Percentiles rank a stretch among this genome's conserved stretches.
phyloP scores from a whole-genome alignment of 768 basidiomycete genomes.

The Termitomyces sp. region DNA sequence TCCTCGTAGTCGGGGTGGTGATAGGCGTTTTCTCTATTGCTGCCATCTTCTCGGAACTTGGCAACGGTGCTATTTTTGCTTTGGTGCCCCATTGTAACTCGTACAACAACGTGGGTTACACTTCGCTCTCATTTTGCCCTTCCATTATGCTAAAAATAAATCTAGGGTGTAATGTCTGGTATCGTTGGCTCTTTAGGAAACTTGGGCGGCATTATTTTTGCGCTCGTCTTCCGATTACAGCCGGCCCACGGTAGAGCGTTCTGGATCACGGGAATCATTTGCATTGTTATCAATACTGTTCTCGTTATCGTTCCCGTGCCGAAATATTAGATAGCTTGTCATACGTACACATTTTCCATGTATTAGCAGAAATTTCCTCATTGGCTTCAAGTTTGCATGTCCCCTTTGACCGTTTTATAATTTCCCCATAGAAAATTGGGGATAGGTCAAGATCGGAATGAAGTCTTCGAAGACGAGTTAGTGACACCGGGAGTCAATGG shows the following conservation, averaged over 20 bases:
- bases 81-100: constrained; percentile 48
- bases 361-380: background rate
- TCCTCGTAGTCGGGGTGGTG: constrained; percentile 25
- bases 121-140: background rate
- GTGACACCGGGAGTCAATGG: too few species aligned
- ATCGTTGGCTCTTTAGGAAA: constrained; percentile 35
- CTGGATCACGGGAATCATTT: constrained; percentile 43
- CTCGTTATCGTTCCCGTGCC: constrained; percentile 24
- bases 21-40: constrained; percentile 31
- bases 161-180: constrained; percentile 31
- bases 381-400: background rate
- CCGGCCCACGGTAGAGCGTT: constrained; percentile 37
- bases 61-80: constrained; percentile 50
- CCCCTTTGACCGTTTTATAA: too few species aligned
- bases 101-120: constrained; percentile 23
- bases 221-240: constrained; percentile 46
- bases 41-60: constrained; percentile 39
- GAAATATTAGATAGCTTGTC: constrained; percentile 10
- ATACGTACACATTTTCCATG: background rate
- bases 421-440: too few species aligned
- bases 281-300: constrained; percentile 26
- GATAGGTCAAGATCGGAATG: too few species aligned
- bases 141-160: background rate
- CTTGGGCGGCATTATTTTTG: constrained; percentile 44
- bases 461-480: too few species aligned